Conservation (phyloP, 140 eudicot genomes). For the Flaveria floridana region DNA sequence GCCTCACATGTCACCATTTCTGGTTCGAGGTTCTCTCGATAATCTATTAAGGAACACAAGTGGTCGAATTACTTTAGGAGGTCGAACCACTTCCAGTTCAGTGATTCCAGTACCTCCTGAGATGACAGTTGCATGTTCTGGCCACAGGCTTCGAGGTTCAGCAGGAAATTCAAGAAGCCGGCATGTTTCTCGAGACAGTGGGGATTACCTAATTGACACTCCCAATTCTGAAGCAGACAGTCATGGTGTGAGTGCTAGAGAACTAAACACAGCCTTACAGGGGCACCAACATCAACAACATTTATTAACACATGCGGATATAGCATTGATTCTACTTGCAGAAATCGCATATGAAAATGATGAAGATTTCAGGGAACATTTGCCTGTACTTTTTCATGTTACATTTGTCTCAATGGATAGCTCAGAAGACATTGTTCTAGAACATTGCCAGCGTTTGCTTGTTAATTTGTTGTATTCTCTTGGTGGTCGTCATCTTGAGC, state of each 20-base stretch:
- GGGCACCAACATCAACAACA: conserved; percentile 85
- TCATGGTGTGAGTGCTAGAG: conserved; percentile 73
- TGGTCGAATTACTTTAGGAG: conserved; percentile 62
- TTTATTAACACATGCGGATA: conserved; percentile 82
- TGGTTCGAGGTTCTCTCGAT: conserved; percentile 80
- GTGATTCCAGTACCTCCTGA: conserved; percentile 72
- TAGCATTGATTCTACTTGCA: conserved; percentile 83
- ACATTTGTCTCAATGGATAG: conserved; percentile 95
- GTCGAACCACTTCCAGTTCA: conserved; percentile 77
- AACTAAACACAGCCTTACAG: conserved; percentile 81
- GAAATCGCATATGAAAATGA: conserved; percentile 92
- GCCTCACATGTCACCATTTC: conserved; percentile 81
- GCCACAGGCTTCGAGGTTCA: conserved; percentile 65
- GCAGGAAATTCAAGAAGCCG: conserved; percentile 81
- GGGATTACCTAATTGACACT: conserved; percentile 80
- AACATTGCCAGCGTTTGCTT: conserved; percentile 88
- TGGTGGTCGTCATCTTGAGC: conserved; percentile 88
- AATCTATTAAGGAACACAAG: conserved; percentile 69
- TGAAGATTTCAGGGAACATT: conserved; percentile 87
- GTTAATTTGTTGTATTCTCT: conserved; percentile 85
- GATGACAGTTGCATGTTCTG: conserved; percentile 57
- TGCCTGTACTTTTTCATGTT: conserved; percentile 89
- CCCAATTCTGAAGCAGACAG: conserved; percentile 90
- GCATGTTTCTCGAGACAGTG: conserved; percentile 91
- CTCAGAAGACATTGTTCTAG: conserved; percentile 90